Conservation (phyloP, 2,329 filamentous ascomycete genomes). For the Helotiales sp. region DNA sequence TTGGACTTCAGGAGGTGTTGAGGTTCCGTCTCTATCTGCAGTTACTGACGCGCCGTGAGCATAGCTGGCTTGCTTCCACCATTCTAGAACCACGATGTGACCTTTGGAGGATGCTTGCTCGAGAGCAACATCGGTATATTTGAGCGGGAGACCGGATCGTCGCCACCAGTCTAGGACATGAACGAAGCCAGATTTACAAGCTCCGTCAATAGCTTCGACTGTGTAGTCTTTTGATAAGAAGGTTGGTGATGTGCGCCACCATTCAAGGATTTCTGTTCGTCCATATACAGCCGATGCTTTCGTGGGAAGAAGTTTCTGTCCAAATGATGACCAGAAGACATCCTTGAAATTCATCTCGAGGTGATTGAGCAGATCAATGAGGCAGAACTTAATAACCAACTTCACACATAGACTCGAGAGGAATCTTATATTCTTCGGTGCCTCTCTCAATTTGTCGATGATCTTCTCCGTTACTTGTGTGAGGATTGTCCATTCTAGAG, state of each 20-base stretch:
- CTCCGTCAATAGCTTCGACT: conserved; percentile 78
- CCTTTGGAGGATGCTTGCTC: conserved; percentile 86
- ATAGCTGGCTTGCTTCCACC: conserved; percentile 78
- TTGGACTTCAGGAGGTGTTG: conserved; percentile 21
- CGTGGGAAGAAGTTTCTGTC: conserved; percentile 77
- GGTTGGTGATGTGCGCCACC: conserved; percentile 82
- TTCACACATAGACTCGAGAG: conserved; percentile 82
- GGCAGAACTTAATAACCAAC: conserved; percentile 87
- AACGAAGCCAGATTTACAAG: conserved; percentile 81
- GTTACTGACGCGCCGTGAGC: conserved; percentile 54
- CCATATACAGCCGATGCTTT: conserved; percentile 88
- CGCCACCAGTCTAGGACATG: conserved; percentile 92
- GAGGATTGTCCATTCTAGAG: conserved; percentile 83
- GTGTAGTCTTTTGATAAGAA: conserved; percentile 82
- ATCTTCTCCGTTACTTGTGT: conserved; percentile 69
- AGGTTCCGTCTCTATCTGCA: conserved; percentile 24
- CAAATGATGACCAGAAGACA: conserved; percentile 84
- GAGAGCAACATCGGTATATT: conserved; percentile 83
- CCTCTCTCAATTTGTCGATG: conserved; percentile 70
- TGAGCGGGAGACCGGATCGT: conserved; percentile 73
- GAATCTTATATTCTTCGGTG: conserved; percentile 67
- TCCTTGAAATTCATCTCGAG: conserved; percentile 67
- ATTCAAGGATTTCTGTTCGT: conserved; percentile 80
- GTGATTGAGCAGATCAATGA: conserved; percentile 75
- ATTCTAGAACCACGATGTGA: conserved; percentile 82